A percentile compares a stretch with the other conserved stretches of the same genome.
phyloP scores from a whole-genome alignment of 495 filamentous ascomycete species.

The Podospora anserina region DNA sequence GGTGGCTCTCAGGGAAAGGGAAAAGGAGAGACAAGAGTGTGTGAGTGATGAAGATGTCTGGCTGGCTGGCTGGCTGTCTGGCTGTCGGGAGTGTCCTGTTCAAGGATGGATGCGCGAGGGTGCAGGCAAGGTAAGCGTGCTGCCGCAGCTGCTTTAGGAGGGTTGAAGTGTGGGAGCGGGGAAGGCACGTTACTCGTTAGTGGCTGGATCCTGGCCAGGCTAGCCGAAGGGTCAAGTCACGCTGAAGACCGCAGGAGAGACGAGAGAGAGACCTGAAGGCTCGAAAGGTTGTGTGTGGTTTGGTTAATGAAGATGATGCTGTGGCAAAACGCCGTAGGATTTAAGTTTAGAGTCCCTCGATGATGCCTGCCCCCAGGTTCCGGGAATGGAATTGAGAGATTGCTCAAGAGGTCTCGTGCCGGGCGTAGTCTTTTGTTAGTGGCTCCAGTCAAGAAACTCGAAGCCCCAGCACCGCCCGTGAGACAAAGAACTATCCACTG shows the following conservation, averaged over 20 bases:
- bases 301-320: constrained; percentile 12
- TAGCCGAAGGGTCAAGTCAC: constrained; percentile 24
- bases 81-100: constrained; percentile 8
- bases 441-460: constrained; percentile 1
- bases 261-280: neutral
- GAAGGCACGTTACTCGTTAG: constrained; percentile 26
- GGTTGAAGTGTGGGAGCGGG: constrained; percentile 28
- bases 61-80: neutral
- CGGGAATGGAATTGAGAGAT: constrained; percentile 9
- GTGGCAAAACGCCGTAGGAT: constrained; percentile 26
- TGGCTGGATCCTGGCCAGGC: constrained; percentile 27
- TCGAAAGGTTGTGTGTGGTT: neutral
- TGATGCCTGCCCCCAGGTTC: constrained; percentile 7
- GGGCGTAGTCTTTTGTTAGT: neutral
- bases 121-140: constrained; percentile 22
- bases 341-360: constrained; percentile 14
- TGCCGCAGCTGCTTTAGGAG: constrained; percentile 12
- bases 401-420: constrained; percentile 7
- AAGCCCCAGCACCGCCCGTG: neutral
- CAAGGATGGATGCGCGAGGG: constrained; percentile 26
- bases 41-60: constrained; percentile 19
- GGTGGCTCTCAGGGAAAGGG: constrained; percentile 20
- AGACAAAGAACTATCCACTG: constrained; percentile 2
- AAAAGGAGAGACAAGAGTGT: constrained; percentile 25
- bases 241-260: neutral